These are phyloP conservation scores for Xanthoconium separans DNA, from an alignment of 1,284 basidiomycete species.

Conservation along the genomic window DNA sequence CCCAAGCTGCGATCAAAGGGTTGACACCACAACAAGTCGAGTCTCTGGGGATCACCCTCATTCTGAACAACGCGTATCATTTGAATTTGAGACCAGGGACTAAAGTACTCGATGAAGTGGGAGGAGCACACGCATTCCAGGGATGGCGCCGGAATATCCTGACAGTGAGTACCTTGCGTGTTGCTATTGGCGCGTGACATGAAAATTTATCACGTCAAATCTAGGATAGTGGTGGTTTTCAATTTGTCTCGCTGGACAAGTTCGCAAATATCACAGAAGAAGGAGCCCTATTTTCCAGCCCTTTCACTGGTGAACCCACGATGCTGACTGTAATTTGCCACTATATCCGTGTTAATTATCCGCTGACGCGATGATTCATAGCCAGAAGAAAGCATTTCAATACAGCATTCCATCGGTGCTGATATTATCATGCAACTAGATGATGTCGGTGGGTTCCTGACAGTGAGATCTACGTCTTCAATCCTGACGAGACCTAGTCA, in stretches of 20 bases:
- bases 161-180: constrained; percentile 50
- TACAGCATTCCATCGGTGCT: constrained; percentile 82
- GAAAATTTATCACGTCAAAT: constrained; percentile 2
- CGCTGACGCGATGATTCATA: constrained; percentile 36
- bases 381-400: constrained; percentile 85
- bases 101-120: constrained; percentile 64
- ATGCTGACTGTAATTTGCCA: constrained; percentile 72
- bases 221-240: constrained; percentile 84
- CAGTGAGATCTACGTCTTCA: background rate
- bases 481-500: constrained; percentile 44
- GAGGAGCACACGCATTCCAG: constrained; percentile 83
- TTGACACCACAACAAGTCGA: constrained; percentile 83
- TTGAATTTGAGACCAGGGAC: constrained; percentile 78
- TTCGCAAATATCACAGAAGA: constrained; percentile 84
- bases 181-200: constrained; percentile 4
- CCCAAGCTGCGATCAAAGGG: constrained; percentile 85
- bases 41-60: constrained; percentile 72
- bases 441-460: constrained; percentile 68
- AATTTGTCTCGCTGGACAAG: constrained; percentile 80
- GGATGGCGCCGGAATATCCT: constrained; percentile 81
- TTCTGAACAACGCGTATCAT: constrained; percentile 86
- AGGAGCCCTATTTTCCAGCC: constrained; percentile 79
- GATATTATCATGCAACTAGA: constrained; percentile 93
- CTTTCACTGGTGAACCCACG: constrained; percentile 79
- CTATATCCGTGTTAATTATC: background rate